These are phyloP conservation scores for Malassezia pachydermatis DNA, from an alignment of 1,284 basidiomycete species.

Conservation along the genomic window DNA sequence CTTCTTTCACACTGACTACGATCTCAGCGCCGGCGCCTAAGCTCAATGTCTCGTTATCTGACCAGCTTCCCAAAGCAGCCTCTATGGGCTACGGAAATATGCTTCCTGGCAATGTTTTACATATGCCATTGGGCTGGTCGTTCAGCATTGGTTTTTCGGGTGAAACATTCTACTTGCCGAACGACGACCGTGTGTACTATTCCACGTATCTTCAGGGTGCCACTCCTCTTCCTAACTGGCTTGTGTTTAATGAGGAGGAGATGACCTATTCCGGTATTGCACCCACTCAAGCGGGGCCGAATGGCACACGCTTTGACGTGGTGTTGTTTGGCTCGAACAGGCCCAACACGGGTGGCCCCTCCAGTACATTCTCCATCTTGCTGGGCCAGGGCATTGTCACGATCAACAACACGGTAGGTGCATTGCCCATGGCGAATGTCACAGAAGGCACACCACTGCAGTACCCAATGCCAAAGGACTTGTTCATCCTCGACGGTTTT, in stretches of 20 bases:
- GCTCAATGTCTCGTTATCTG: conserved; percentile 27
- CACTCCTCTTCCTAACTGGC: conserved; percentile 63
- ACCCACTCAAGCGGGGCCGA: conserved; percentile 51
- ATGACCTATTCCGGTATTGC: conserved; percentile 70
- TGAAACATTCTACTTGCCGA: conserved; percentile 56
- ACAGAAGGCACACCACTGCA: conserved; percentile 20
- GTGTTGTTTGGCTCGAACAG: conserved; percentile 38
- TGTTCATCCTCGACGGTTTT: conserved; percentile 49
- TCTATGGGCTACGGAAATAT: conserved; percentile 31
- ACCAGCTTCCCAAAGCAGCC: conserved; percentile 35
- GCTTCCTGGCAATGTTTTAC: conserved; percentile 50
- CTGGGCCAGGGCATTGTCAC: conserved; percentile 21
- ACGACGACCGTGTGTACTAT: conserved; percentile 56
- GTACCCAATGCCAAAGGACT: conserved; percentile 9
- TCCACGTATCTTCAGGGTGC: conserved; percentile 60
- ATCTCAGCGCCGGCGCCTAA: conserved; percentile 29
- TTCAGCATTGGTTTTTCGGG: conserved; percentile 76
- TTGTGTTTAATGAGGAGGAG: conserved; percentile 57
- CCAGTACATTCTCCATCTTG: conserved; percentile 29
- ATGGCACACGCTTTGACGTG: conserved; percentile 30
- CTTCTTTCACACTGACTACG: conserved; percentile 26
- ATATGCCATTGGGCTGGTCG: conserved; percentile 73
- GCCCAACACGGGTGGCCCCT: conserved; percentile 29
- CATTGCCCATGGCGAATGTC: conserved; percentile 52
- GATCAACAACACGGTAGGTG: conserved; percentile 20